These are phyloP conservation scores for Cladosporium phlei DNA, from an alignment of 2,329 filamentous ascomycete species.

Conservation along the genomic window DNA sequence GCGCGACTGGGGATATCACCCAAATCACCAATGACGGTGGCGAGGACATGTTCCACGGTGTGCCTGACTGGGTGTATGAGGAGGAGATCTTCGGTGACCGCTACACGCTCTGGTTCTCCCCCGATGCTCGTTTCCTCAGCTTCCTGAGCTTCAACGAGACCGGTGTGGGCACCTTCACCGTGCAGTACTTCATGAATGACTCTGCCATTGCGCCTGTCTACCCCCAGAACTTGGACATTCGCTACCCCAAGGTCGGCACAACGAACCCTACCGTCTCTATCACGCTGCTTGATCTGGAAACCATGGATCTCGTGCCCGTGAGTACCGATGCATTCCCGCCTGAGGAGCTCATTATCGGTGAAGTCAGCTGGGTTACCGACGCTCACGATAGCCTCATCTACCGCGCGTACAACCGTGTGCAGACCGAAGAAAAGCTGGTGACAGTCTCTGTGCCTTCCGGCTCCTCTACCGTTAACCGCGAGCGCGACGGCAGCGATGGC, in stretches of 20 bases:
- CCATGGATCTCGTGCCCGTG: slow-evolving; percentile 43
- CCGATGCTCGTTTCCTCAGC: slow-evolving; percentile 51
- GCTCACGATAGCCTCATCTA: slow-evolving; percentile 58
- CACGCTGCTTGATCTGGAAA: slow-evolving; percentile 52
- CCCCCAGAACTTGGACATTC: slow-evolving; percentile 57
- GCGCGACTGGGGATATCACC: slow-evolving; percentile 55
- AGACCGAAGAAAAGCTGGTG: slow-evolving; percentile 60
- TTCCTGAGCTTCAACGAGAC: slow-evolving; percentile 60
- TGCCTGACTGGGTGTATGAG: slow-evolving; percentile 63
- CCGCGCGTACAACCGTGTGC: slow-evolving; percentile 64
- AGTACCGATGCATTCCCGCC: slow-evolving; percentile 54
- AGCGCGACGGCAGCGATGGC: slow-evolving; percentile 55
- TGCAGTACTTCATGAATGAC: slow-evolving; percentile 63
- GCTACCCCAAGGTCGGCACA: slow-evolving; percentile 65
- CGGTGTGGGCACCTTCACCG: slow-evolving; percentile 60
- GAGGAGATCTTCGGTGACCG: slow-evolving; percentile 53
- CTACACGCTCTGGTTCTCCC: slow-evolving; percentile 54
- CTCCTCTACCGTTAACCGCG: slow-evolving; percentile 46
- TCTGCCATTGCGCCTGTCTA: slow-evolving; percentile 56
- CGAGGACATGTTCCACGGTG: slow-evolving; percentile 58
- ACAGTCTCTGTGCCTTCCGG: slow-evolving; percentile 51
- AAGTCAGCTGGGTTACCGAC: slow-evolving; percentile 63
- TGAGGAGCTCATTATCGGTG: slow-evolving; percentile 61
- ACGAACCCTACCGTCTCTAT: slow-evolving; percentile 62
- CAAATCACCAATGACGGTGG: slow-evolving; percentile 58